These are phyloP conservation scores for Trichosporon inkin DNA, from an alignment of 1,284 basidiomycete genomes.

Conservation along the genomic window DNA sequence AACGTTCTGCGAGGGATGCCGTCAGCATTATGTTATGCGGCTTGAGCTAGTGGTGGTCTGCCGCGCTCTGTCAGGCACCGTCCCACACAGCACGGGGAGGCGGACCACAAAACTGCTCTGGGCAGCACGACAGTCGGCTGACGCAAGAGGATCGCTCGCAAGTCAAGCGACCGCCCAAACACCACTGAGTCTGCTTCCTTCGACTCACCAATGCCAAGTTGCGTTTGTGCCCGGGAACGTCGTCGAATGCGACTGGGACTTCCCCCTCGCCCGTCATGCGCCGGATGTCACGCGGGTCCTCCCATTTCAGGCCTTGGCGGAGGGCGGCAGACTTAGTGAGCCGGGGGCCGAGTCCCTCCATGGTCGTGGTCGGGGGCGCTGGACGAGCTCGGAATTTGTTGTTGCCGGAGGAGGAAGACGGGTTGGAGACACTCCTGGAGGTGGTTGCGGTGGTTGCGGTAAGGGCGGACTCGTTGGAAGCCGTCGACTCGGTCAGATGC, in stretches of 20 bases:
- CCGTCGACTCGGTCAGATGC: slow-evolving; percentile 4
- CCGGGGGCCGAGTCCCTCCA: slow-evolving; percentile 29
- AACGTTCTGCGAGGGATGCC: slow-evolving; percentile 25
- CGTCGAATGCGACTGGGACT: slow-evolving; percentile 20
- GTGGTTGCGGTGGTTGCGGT: slow-evolving; percentile 9
- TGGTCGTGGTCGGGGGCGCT: slow-evolving; percentile 23
- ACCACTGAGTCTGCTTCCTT: neutral
- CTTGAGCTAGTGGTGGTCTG: neutral
- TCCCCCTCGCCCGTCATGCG: slow-evolving; percentile 13
- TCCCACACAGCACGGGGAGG: neutral
- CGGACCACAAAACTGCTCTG: too few species aligned
- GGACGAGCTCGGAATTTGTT: slow-evolving; percentile 30
- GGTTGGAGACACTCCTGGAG: slow-evolving; percentile 2
- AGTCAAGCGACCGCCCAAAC: neutral
- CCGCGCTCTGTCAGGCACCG: neutral
- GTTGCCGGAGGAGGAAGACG: neutral
- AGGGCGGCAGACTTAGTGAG: slow-evolving; percentile 39
- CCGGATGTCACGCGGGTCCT: slow-evolving; percentile 22
- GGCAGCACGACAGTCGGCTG: too few species aligned
- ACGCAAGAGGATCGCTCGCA: neutral
- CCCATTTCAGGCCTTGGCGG: slow-evolving; percentile 37
- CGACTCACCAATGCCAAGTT: slow-evolving; percentile 28
- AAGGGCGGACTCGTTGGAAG: neutral
- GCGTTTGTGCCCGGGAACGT: slow-evolving; percentile 35
- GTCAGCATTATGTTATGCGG: slow-evolving; percentile 4